phyloP scores from a whole-genome alignment of 305 asterid genomes.

The Fraxinus angustifolia region DNA sequence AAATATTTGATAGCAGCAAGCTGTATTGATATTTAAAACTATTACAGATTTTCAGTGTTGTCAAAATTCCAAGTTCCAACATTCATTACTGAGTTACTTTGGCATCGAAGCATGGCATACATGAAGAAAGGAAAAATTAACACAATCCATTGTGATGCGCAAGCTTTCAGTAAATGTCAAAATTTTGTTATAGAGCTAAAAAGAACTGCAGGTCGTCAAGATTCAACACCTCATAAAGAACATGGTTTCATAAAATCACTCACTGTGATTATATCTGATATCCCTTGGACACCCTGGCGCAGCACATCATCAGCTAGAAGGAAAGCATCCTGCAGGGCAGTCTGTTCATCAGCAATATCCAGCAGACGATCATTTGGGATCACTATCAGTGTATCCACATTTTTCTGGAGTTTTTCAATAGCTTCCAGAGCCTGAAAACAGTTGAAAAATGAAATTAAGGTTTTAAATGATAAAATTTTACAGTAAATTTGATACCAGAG shows the following conservation, averaged over 20 bases:
- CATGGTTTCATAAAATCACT: conserved; percentile 25
- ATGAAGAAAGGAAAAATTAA: background rate
- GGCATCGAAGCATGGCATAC: background rate
- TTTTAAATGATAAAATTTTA: background rate
- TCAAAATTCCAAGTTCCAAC: background rate
- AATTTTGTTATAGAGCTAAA: background rate
- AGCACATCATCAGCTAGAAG: conserved; percentile 95
- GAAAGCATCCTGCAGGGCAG: conserved; percentile 94
- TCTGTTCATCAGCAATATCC: conserved; percentile 87
- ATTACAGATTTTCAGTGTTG: background rate
- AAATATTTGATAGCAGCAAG: background rate
- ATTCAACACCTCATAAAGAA: background rate
- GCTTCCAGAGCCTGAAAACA: conserved; percentile 83
- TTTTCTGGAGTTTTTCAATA: conserved; percentile 85
- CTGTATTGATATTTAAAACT: background rate
- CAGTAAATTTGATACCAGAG: background rate
- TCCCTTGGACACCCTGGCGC: conserved; percentile 97
- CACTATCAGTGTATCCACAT: conserved; percentile 91
- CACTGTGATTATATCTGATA: conserved; percentile 91
- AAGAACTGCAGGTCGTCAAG: background rate
- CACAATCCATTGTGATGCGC: background rate
- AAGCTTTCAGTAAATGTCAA: background rate
- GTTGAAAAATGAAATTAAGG: background rate
- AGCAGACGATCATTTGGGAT: conserved; percentile 92
- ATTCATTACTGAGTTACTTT: background rate